Evolutionary conservation across 495 filamentous ascomycete genomes (phyloP), one percentile per base, ranked within the genome.

Genomic region (Geoglossum glabrum): DNA sequence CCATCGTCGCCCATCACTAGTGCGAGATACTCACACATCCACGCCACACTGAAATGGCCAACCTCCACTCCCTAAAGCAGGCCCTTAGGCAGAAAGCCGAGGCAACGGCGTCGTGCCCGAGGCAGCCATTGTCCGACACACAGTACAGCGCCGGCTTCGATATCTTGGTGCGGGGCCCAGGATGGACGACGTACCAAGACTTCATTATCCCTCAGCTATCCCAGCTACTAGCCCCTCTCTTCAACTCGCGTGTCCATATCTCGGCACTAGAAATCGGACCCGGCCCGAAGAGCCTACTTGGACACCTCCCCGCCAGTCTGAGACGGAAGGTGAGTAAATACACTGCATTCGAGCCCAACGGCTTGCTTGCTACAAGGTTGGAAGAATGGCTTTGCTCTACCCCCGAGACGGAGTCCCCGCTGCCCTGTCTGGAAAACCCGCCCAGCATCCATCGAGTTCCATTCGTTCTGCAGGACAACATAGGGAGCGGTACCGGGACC

Each of bases 201-300:
- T 82, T 80, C 64, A 76, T 82, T 60, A 72, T 78, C 58, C 77
- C 79, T 63, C 74, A 78, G 49, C 68, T 83, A 26, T 70, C 67
- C 58, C 65, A 70, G 57, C 64, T 78, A n/a, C 60, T 83, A 43
- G 54, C 63, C 7, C 64, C 72, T 50, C 70, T 80, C 61, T 69
- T 76, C 66, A 67, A 69, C 57, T 72, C 75, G 38, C 73, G 72
- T 57, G 57, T 33, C 58, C 56, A 60, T 50, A 70, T 82, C 61
- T 81, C 77, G 34, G 72, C 74, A 28, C 70, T 82, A 58, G 80
- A 83, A 66, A 78, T 82, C 59, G 77, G 76, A 66, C 78, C 80
- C 0, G 80, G 79, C 56, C 72, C 76, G 27, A 72, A 73, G 67
- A 82, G 70, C 58, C 45, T 82, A 27, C 67, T 83, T 61, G 74